These are phyloP conservation scores for Pseudopediastrum boryanum DNA, from an alignment of 139 green algal genomes.

Conservation along the genomic window DNA sequence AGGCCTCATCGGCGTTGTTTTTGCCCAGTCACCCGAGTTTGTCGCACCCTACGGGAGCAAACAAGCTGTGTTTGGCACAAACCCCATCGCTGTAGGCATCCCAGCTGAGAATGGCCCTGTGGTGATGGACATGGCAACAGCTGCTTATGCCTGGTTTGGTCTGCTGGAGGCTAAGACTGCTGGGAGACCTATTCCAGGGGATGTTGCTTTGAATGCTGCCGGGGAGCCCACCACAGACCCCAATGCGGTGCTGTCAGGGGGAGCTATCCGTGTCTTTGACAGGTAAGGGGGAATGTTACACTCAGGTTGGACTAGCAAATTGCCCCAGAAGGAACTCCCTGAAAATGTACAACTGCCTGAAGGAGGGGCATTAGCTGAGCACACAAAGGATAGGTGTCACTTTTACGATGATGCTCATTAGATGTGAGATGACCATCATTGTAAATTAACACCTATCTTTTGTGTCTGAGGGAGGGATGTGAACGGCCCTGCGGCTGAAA, in stretches of 20 bases:
- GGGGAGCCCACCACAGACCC: slow-evolving; percentile 74
- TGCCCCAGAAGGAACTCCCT: too few relatives aligned
- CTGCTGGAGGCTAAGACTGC: slow-evolving; percentile 76
- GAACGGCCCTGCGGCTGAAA: too few relatives aligned
- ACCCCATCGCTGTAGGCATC: slow-evolving; percentile 78
- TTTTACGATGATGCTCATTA: too few relatives aligned
- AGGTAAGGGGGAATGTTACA: too few relatives aligned
- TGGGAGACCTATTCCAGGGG: slow-evolving; percentile 58
- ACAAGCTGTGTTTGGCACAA: slow-evolving; percentile 83
- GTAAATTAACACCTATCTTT: too few relatives aligned
- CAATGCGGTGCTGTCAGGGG: slow-evolving; percentile 65
- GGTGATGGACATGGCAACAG: slow-evolving; percentile 80
- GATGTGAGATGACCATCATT: too few relatives aligned
- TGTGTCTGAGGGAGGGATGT: too few relatives aligned
- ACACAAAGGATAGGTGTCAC: too few relatives aligned
- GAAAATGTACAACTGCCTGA: too few relatives aligned
- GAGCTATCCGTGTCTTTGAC: slow-evolving; percentile 78
- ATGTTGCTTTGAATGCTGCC: slow-evolving; percentile 64
- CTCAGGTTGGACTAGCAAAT: too few relatives aligned
- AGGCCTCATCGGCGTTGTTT: slow-evolving; percentile 73
- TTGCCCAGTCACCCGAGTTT: slow-evolving; percentile 82
- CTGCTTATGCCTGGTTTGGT: slow-evolving; percentile 76
- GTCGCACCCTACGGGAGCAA: slow-evolving; percentile 75
- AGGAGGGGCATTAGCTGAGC: too few relatives aligned
- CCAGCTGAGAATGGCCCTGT: slow-evolving; percentile 48